Conservation (phyloP, 306 rosid genomes). For the Cyclanthera cordifolia region DNA sequence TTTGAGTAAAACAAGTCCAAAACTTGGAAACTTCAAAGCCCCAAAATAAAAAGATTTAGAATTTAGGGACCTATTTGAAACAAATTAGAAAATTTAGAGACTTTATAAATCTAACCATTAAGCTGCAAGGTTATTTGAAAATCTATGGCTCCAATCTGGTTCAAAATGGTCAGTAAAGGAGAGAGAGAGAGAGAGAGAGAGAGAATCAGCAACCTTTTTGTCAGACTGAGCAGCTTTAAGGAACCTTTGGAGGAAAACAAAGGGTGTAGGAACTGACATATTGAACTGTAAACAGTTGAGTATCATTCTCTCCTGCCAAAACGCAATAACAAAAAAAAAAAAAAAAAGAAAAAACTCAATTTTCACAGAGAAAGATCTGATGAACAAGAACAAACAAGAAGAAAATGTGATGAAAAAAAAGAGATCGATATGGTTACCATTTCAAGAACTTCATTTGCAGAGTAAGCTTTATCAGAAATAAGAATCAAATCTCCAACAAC, state of each 20-base stretch:
- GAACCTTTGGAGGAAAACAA: conserved; percentile 71
- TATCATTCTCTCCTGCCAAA: conserved; percentile 63
- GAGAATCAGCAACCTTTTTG: conserved; percentile 34
- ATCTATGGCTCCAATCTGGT: neutral
- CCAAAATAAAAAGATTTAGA: too few species aligned
- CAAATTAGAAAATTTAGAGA: too few species aligned
- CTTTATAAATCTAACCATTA: too few species aligned
- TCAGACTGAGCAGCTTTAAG: conserved; percentile 90
- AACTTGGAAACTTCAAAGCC: too few species aligned
- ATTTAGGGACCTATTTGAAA: too few species aligned
- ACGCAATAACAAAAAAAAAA: conserved; percentile 2
- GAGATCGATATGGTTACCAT: conserved; percentile 30
- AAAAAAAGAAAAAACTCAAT: too few species aligned
- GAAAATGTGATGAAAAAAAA: neutral
- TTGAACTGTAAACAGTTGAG: conserved; percentile 70
- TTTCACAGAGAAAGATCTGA: neutral
- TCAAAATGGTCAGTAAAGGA: neutral
- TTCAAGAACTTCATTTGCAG: conserved; percentile 65
- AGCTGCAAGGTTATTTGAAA: neutral
- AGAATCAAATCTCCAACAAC: conserved; percentile 75
- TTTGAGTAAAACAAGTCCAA: too few species aligned
- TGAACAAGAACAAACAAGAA: neutral
- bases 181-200: neutral
- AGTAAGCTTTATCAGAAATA: conserved; percentile 83
- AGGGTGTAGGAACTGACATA: conserved; percentile 87